These are phyloP conservation scores for Chalaropsis thielavioides DNA, from an alignment of 2,329 filamentous ascomycete genomes.

Conservation along the genomic window DNA sequence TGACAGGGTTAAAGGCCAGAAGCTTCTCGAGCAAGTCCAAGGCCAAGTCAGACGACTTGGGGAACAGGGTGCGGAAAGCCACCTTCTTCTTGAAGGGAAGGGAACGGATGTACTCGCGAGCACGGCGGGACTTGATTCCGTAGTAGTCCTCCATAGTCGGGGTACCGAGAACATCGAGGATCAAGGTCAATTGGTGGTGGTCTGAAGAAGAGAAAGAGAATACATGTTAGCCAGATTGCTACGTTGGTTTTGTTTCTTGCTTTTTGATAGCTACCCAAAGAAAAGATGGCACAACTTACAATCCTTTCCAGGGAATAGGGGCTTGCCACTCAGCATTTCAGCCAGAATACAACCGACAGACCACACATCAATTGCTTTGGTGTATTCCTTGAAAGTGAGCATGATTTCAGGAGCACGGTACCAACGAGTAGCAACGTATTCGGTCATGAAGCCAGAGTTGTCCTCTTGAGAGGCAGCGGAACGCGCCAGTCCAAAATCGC, in stretches of 20 bases:
- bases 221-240: conserved; percentile 3
- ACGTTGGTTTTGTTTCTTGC: background rate
- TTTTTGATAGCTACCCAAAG: too few relatives aligned
- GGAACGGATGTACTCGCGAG: conserved; percentile 93
- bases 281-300: conserved; percentile 44
- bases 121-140: conserved; percentile 95
- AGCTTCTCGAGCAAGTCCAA: conserved; percentile 91
- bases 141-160: conserved; percentile 99
- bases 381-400: conserved; percentile 99
- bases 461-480: conserved; percentile 95
- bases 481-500: conserved; percentile 90
- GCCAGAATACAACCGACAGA: conserved; percentile 95
- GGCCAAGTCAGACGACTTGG: conserved; percentile 95
- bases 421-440: conserved; percentile 99
- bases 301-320: conserved; percentile 94
- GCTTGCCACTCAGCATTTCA: conserved; percentile 98
- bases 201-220: conserved; percentile 39
- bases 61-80: conserved; percentile 90
- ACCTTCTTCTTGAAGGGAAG: conserved; percentile 99
- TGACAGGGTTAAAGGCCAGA: conserved; percentile 93
- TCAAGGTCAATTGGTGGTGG: conserved; percentile 93
- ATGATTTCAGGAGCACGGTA: conserved; percentile 99
- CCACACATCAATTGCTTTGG: conserved; percentile 98
- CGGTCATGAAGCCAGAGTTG: conserved; percentile 99
- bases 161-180: conserved; percentile 91